Conservation (phyloP, 192 early-diverging fungal species). For the Backusella mclennaniae region DNA sequence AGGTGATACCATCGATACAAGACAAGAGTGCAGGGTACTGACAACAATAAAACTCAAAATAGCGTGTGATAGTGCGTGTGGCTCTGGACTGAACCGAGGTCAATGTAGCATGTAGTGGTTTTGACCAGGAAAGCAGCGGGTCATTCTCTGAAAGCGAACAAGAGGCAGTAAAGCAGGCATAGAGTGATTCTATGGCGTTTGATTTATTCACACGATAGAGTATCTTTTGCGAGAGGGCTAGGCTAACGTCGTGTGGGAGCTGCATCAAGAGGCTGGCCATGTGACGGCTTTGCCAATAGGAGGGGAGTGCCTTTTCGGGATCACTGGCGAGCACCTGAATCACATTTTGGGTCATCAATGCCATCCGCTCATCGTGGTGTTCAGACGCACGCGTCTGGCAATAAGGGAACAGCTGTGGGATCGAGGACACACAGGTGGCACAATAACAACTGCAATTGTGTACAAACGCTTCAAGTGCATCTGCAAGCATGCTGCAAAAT, state of each 20-base stretch:
- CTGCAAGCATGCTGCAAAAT: constrained; percentile 2
- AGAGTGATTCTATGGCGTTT: constrained; percentile 24
- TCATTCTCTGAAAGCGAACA: constrained; percentile 9
- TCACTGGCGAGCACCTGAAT: constrained; percentile 12
- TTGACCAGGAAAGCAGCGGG: constrained; percentile 15
- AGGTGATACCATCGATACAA: constrained; percentile 34
- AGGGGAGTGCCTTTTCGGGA: constrained; percentile 21
- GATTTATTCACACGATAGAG: constrained; percentile 17
- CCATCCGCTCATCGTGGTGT: constrained; percentile 13
- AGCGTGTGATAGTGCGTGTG: constrained; percentile 16
- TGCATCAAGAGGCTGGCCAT: constrained; percentile 13
- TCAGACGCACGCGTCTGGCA: neutral
- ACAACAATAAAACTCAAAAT: constrained; percentile 33
- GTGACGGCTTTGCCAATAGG: constrained; percentile 18
- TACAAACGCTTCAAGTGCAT: neutral
- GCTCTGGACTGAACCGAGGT: constrained; percentile 13
- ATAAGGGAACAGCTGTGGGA: constrained; percentile 9
- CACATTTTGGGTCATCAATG: neutral
- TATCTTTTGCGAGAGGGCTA: neutral
- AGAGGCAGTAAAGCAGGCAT: constrained; percentile 19
- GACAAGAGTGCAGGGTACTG: constrained; percentile 31
- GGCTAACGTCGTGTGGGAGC: neutral
- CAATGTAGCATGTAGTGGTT: constrained; percentile 19
- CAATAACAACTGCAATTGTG: constrained; percentile 26
- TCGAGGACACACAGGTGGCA: neutral